Conservation (phyloP, 1,284 basidiomycete genomes). For the Ganoderma leucocontextum region DNA sequence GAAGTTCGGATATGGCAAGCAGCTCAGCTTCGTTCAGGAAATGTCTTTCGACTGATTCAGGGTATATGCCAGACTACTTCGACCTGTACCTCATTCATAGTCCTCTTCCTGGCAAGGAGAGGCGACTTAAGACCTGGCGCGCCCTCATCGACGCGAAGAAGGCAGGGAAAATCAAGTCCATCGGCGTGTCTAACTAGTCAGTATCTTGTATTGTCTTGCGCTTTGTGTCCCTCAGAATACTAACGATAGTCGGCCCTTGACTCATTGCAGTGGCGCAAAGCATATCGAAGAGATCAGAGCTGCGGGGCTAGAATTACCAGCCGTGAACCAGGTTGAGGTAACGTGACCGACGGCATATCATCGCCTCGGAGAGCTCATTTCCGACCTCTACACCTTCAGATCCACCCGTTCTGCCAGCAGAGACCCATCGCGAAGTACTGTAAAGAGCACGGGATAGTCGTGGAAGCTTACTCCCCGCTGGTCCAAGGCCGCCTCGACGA, state of each 20-base stretch:
- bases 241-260: neutral
- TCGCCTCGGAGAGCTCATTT: neutral
- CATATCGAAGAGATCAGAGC: slow-evolving; percentile 80
- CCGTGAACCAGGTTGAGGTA: slow-evolving; percentile 88
- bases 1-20: slow-evolving; percentile 34
- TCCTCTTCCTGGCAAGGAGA: slow-evolving; percentile 51
- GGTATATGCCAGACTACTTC: slow-evolving; percentile 51
- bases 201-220: neutral
- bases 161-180: slow-evolving; percentile 59
- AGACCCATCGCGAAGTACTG: slow-evolving; percentile 82
- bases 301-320: slow-evolving; percentile 68
- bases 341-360: neutral
- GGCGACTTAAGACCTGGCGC: slow-evolving; percentile 54
- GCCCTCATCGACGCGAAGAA: slow-evolving; percentile 53
- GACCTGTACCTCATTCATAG: slow-evolving; percentile 71
- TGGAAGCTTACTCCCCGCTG: slow-evolving; percentile 72
- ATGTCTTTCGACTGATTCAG: neutral
- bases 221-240: neutral
- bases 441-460: slow-evolving; percentile 66
- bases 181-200: slow-evolving; percentile 74
- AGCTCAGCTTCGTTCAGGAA: neutral
- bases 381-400: slow-evolving; percentile 45
- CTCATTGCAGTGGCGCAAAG: slow-evolving; percentile 59
- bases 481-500: slow-evolving; percentile 51
- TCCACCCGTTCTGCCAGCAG: slow-evolving; percentile 89